phyloP scores from a whole-genome alignment of 306 rosid genomes.

The Coriaria nepalensis region DNA sequence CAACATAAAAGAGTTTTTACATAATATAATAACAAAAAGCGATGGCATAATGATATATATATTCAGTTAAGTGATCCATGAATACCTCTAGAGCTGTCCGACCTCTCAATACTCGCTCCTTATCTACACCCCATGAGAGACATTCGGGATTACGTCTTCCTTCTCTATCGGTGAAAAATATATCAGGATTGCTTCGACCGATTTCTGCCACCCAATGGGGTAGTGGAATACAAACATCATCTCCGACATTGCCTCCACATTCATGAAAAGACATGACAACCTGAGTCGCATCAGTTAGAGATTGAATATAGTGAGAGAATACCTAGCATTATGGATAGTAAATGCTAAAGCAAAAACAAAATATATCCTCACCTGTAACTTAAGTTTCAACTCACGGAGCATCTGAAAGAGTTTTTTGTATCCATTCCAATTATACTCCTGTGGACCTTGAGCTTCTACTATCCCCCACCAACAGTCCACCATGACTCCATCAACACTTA shows the following conservation, averaged over 20 bases:
- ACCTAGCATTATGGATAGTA: not conserved
- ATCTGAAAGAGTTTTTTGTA: constrained; percentile 88
- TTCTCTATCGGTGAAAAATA: constrained; percentile 88
- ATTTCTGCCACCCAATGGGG: constrained; percentile 99
- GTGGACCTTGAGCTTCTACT: constrained; percentile 91
- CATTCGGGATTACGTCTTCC: constrained; percentile 97
- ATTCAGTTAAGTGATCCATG: too few species aligned
- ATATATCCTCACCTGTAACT: constrained; percentile 55
- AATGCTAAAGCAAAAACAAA: not conserved
- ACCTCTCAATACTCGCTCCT: constrained; percentile 89
- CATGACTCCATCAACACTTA: constrained; percentile 69
- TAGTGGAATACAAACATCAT: constrained; percentile 86
- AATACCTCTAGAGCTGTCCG: constrained; percentile 94
- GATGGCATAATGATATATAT: too few species aligned
- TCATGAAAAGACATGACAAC: constrained; percentile 94
- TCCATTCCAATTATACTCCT: constrained; percentile 94
- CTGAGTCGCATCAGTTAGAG: constrained; percentile 23
- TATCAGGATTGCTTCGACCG: constrained; percentile 90
- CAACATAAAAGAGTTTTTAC: too few species aligned
- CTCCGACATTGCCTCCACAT: constrained; percentile 97
- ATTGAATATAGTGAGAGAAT: not conserved
- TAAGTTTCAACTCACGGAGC: constrained; percentile 73
- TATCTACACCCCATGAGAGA: constrained; percentile 95
- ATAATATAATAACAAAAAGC: too few species aligned
- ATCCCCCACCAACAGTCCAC: constrained; percentile 99